These are phyloP conservation scores for Cyberlindnera xishuangbannaensis DNA, from an alignment of 805 yeast species.

Conservation along the genomic window DNA sequence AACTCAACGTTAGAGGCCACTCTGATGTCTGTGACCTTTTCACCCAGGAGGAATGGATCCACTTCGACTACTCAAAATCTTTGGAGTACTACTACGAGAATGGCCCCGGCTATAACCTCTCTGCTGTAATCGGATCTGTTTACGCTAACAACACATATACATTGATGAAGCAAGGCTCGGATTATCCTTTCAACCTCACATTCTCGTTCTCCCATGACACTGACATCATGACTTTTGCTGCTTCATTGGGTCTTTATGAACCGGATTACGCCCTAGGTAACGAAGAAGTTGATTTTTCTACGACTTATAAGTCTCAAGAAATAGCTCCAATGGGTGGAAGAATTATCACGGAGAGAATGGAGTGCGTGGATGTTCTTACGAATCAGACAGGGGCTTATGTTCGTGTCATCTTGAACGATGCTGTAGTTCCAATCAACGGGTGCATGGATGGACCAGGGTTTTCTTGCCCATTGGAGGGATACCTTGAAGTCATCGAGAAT, in stretches of 20 bases:
- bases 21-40: conserved; percentile 65
- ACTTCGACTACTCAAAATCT: conserved; percentile 55
- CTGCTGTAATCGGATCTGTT: conserved; percentile 56
- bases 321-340: conserved; percentile 56
- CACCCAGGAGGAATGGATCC: conserved; percentile 61
- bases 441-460: conserved; percentile 53
- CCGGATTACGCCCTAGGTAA: conserved; percentile 34
- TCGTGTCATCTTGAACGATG: conserved; percentile 46
- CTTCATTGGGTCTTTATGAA: conserved; percentile 55
- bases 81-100: conserved; percentile 52
- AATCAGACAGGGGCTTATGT: conserved; percentile 31
- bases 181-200: conserved; percentile 51
- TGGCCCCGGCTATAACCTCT: conserved; percentile 58
- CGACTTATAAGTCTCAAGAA: conserved; percentile 42
- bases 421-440: conserved; percentile 43
- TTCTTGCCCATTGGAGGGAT: conserved; percentile 36
- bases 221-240: conserved; percentile 51
- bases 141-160: conserved; percentile 46
- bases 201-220: conserved; percentile 74
- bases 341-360: conserved; percentile 42
- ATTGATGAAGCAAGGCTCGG: conserved; percentile 41
- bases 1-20: conserved; percentile 60
- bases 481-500: conserved; percentile 26
- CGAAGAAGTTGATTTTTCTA: conserved; percentile 40
- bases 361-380: conserved; percentile 32